Base-by-base conservation (phyloP, 1,284 basidiomycete genomes). In the Somion occarium region DNA sequence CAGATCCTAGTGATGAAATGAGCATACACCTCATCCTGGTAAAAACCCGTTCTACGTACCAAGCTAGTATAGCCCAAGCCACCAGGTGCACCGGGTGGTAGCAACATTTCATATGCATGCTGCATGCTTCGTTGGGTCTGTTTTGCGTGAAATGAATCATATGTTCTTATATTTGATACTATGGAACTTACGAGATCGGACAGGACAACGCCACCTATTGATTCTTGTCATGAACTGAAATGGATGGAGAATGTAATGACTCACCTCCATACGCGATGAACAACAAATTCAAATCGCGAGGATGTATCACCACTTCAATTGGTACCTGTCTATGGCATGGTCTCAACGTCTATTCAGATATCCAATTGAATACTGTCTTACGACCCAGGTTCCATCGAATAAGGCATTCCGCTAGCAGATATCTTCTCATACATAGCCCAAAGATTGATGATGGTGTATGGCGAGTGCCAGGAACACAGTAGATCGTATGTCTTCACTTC, bases 241-340 rank as follows among this genome's bases (percentile, higher is more conserved):
- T n/a, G n/a, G n/a, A n/a, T n/a, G n/a, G n/a, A n/a, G n/a, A n/a
- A n/a, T n/a, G n/a, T n/a, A n/a, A n/a, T n/a, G 24, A 60, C 69
- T 56, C 61, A 80, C 88, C 89, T 72, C 85, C 83, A 67, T 93
- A 95, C 1, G 83, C 91, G 23, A 96, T 73, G 46, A 96, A 84
- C 5, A 95, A 60, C 18, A 87, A 73, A 63, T 92, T 91, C 38
- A 95, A 66, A 62, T 96, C 83, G 51, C 89, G 75, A 1, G 93
- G 93, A 66, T 94, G 91, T 18, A 83, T 70, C 3, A 85, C 74
- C 13, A 83, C 64, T 52, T 91, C 89, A 9, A 88, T 61, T 34
- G 75, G 71, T 30, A 74, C 67, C 19, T 67, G 62, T 25, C 79
- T 82, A 48, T n/a, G 18, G 7, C 2, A 38, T 1, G 9, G 13